Evolutionary conservation across 495 filamentous ascomycete genomes (phyloP), one percentile per base, ranked within the genome.

Genomic region (Aspergillus carlsbadensis): DNA sequence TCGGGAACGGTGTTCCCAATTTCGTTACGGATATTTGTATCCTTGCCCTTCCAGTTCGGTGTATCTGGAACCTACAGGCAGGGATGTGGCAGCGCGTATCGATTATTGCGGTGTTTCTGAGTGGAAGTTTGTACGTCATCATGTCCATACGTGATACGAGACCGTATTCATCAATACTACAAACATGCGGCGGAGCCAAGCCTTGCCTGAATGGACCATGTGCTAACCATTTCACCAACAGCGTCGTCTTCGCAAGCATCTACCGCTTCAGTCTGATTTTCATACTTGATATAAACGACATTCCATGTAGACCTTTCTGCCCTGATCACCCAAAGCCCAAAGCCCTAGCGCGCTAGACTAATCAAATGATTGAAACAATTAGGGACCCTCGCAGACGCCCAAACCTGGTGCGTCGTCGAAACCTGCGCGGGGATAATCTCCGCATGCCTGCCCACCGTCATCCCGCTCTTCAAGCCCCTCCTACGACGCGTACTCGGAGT

Each of bases 331-430:
- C 18, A 39, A 54, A 11, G 5, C 15, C 8, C n/a, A n/a, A 29
- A 43, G 37, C 4, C 10, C 10, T 10, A 44, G n/a, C 31, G 6
- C 11, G 31, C 31, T 34, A 37, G n/a, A 3, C 35, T 15, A 37
- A 50, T 33, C 35, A 37, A 37, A 37, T 37, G 35, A 37, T 10
- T 3, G 10, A 37, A 17, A 37, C n/a, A 29, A 34, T 17, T 29
- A 54, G 53, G 43, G 54, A 62, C 60, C 17, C 54, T 66, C 13
- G 60, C 57, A 17, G 51, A 58, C 37, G 50, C 63, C 13, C 53
- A 60, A 40, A 62, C 54, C 11, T 66, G 63, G 63, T 62, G 60
- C 17, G 63, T 66, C 8, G 55, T 66, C 45, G 63, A 66, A 48
- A 53, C 37, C 31, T 54, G 50, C 3, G 58, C 57, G 6, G 64